Conservation (phyloP, 2,329 filamentous ascomycete species). For the Proliferodiscus dingleyae region DNA sequence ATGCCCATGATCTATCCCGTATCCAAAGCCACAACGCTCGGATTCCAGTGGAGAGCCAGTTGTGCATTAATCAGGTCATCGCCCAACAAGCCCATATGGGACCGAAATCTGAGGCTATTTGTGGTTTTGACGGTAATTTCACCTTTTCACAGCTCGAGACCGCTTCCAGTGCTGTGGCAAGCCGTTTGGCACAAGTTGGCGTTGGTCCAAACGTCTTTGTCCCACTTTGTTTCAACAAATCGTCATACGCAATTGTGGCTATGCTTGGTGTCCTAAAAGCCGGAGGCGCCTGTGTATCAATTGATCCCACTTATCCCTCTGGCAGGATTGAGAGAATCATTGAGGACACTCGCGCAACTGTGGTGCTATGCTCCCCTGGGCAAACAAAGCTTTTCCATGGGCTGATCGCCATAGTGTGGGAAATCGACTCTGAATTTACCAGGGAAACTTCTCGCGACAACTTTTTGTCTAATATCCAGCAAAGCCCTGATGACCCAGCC, state of each 20-base stretch:
- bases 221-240: conserved; percentile 21
- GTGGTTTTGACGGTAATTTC: no score
- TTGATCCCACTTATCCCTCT: not conserved
- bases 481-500: not conserved
- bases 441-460: not conserved
- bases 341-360: not conserved
- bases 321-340: not conserved
- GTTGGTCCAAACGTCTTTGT: conserved; percentile 8
- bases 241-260: conserved; percentile 17
- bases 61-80: not conserved
- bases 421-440: not conserved
- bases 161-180: not conserved
- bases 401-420: not conserved
- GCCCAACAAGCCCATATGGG: not conserved
- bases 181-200: not conserved
- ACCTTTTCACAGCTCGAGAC: not conserved
- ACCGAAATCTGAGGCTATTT: not conserved
- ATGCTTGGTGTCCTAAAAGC: conserved; percentile 22
- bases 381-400: not conserved
- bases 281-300: conserved; percentile 6
- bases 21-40: not conserved
- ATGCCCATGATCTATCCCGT: not conserved
- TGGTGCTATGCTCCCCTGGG: not conserved
- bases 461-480: not conserved
- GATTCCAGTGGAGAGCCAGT: not conserved